phyloP scores from a whole-genome alignment of 768 basidiomycete species.

The Tephrocybe rancida region DNA sequence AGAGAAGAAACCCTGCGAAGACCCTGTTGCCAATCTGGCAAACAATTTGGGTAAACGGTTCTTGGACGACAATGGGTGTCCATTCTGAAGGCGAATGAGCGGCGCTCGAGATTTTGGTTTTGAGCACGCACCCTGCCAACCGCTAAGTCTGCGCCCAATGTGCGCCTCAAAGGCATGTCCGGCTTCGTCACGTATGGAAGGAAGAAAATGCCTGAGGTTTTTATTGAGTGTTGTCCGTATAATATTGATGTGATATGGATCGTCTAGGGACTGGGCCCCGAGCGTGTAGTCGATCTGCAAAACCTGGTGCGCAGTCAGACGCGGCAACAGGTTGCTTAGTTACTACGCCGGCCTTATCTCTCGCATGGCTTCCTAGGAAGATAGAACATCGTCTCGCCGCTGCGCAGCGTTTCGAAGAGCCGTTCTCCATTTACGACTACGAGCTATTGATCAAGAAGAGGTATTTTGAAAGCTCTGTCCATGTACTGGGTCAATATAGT shows the following conservation, averaged over 20 bases:
- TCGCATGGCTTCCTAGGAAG: slow-evolving; percentile 37
- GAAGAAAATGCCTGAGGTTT: slow-evolving; percentile 26
- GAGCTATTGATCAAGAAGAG: slow-evolving; percentile 45
- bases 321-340: background rate
- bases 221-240: slow-evolving; percentile 28
- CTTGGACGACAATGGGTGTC: slow-evolving; percentile 18
- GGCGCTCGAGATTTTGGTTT: background rate
- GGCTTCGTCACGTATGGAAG: slow-evolving; percentile 27
- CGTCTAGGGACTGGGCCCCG: slow-evolving; percentile 26
- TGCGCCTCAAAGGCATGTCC: slow-evolving; percentile 19
- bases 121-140: slow-evolving; percentile 20
- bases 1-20: slow-evolving; percentile 34
- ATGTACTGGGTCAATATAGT: slow-evolving; percentile 18
- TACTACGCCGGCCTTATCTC: slow-evolving; percentile 31
- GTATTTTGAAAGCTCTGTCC: slow-evolving; percentile 41
- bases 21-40: slow-evolving; percentile 30
- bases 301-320: slow-evolving; percentile 16
- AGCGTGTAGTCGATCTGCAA: slow-evolving; percentile 39
- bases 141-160: slow-evolving; percentile 12
- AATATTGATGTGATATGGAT: slow-evolving; percentile 21
- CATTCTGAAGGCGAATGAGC: slow-evolving; percentile 17
- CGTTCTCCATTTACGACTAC: slow-evolving; percentile 41
- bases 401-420: slow-evolving; percentile 48
- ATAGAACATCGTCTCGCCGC: slow-evolving; percentile 47
- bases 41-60: slow-evolving; percentile 26